Evolutionary conservation across 495 filamentous ascomycete species (phyloP).

Genomic region (Thermothielavioides terrestris): DNA sequence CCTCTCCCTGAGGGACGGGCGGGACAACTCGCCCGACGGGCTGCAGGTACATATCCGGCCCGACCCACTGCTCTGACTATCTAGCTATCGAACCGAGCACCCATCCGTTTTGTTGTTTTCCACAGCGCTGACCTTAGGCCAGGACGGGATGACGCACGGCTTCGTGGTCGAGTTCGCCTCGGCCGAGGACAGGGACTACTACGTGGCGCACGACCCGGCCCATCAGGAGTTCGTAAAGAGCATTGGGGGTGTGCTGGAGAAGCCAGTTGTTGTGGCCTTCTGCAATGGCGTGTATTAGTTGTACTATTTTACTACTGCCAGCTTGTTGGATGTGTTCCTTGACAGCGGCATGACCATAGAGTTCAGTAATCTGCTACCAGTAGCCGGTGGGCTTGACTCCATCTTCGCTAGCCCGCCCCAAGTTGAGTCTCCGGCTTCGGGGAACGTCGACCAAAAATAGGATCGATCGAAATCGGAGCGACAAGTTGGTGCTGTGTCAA

Average conservation of each 20-base stretch:
- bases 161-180: conserved; percentile 57
- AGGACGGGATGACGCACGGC: conserved; percentile 50
- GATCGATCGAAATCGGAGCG: no score
- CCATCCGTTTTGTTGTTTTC: not conserved
- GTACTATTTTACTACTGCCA: no score
- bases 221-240: conserved; percentile 40
- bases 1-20: conserved; percentile 47
- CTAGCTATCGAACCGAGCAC: no score
- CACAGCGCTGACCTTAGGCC: conserved; percentile 1
- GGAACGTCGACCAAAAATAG: no score
- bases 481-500: no score
- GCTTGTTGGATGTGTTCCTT: no score
- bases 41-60: conserved; percentile 42
- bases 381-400: no score
- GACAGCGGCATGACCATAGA: no score
- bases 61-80: no score
- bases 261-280: conserved; percentile 40
- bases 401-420: no score
- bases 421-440: no score
- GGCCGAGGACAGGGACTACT: conserved; percentile 50
- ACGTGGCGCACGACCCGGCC: conserved; percentile 40
- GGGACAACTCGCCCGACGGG: conserved; percentile 57
- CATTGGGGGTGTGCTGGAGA: conserved; percentile 28
- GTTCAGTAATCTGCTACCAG: no score
- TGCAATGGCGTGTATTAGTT: conserved; percentile 20